Percentiles rank a stretch among this genome's conserved stretches.
These are phyloP conservation scores for Lodderomyces margitis DNA, from an alignment of 1,139 yeast species.

Conservation along the genomic window DNA sequence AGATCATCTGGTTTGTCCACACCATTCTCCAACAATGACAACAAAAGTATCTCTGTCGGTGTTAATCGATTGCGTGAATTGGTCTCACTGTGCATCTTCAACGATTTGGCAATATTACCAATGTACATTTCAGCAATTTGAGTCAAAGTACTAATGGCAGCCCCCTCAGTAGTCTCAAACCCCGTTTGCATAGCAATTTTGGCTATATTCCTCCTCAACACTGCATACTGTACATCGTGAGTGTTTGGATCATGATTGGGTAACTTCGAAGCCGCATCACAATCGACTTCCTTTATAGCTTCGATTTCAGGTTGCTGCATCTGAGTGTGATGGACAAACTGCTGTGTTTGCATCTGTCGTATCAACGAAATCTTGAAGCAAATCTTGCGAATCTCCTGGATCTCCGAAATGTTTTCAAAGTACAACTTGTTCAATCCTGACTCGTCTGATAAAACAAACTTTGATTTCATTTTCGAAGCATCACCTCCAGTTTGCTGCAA, in stretches of 20 bases:
- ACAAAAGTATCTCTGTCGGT: conserved; percentile 50
- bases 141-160: conserved; percentile 76
- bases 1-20: conserved; percentile 75
- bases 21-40: conserved; percentile 81
- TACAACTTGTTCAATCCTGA: conserved; percentile 63
- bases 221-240: conserved; percentile 59
- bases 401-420: conserved; percentile 65
- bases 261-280: conserved; percentile 76
- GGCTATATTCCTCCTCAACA: conserved; percentile 67
- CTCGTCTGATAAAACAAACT: conserved; percentile 35
- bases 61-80: conserved; percentile 46
- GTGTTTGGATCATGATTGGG: conserved; percentile 62
- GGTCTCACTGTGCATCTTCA: conserved; percentile 70
- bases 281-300: conserved; percentile 61
- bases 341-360: conserved; percentile 87
- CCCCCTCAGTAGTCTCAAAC: conserved; percentile 77
- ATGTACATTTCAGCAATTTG: conserved; percentile 82
- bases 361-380: conserved; percentile 88
- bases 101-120: conserved; percentile 67
- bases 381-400: conserved; percentile 83
- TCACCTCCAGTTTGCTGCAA: conserved; percentile 32
- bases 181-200: conserved; percentile 92
- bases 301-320: conserved; percentile 69
- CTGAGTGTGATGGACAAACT: conserved; percentile 71
- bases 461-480: conserved; percentile 26